A percentile compares a stretch with the other conserved stretches of the same genome.
Conservation (phyloP, 768 basidiomycete species). For the Termitomyces sp. region DNA sequence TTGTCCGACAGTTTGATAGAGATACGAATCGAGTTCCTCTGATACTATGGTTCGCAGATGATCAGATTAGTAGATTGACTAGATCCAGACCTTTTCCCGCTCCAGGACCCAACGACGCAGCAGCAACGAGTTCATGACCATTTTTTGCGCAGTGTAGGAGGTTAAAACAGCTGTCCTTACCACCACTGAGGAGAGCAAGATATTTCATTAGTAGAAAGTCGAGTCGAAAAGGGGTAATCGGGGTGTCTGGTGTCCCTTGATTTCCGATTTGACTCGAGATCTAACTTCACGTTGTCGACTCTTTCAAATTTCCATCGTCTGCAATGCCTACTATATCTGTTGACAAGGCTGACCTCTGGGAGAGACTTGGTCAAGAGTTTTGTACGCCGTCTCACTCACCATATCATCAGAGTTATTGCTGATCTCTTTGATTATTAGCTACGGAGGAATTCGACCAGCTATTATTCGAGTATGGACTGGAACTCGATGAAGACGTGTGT, state of each 20-base stretch:
- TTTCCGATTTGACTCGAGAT: conserved; percentile 30
- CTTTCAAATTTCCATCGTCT: conserved; percentile 18
- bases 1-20: conserved; percentile 99
- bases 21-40: conserved; percentile 98
- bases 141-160: conserved; percentile 84
- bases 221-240: conserved; percentile 17
- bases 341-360: conserved; percentile 93
- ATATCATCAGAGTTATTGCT: conserved; percentile 9
- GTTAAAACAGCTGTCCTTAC: conserved; percentile 97
- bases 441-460: conserved; percentile 93
- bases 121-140: conserved; percentile 83
- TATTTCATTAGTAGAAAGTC: conserved; percentile 66
- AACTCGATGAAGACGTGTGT: conserved; percentile 95
- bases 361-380: conserved; percentile 78
- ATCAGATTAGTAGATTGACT: conserved; percentile 16
- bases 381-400: conserved; percentile 42
- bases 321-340: conserved; percentile 93
- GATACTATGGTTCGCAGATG: conserved; percentile 21
- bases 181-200: conserved; percentile 92
- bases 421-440: conserved; percentile 46
- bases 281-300: conserved; percentile 13
- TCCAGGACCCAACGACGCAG: conserved; percentile 84
- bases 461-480: conserved; percentile 96
- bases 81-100: conserved; percentile 73
- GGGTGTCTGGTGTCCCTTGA: conserved; percentile 19